Conservation (phyloP, 352 stramenopile species). For the Phytopythium vexans region DNA sequence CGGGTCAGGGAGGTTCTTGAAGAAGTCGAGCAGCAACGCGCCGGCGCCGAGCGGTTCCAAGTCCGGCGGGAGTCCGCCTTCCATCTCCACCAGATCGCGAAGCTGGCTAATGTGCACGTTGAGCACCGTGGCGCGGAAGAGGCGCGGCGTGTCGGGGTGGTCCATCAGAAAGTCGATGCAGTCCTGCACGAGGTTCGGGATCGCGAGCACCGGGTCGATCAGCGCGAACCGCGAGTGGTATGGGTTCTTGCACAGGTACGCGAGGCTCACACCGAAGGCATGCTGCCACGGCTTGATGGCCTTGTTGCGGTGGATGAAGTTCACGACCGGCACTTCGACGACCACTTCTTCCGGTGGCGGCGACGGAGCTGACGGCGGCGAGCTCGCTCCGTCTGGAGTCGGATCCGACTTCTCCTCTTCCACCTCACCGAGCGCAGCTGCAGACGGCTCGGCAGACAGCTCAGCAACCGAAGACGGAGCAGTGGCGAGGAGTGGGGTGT, state of each 20-base stretch:
- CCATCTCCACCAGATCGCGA: conserved; percentile 68
- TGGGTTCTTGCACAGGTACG: conserved; percentile 73
- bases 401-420: conserved; percentile 6
- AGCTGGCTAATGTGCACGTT: conserved; percentile 69
- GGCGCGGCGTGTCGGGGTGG: conserved; percentile 55
- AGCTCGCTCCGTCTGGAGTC: neutral
- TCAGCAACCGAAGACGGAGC: no score
- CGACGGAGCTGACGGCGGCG: neutral
- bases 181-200: conserved; percentile 77
- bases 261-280: conserved; percentile 71
- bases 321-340: conserved; percentile 44
- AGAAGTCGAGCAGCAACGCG: conserved; percentile 74
- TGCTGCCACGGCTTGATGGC: conserved; percentile 84
- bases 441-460: no score
- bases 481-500: no score
- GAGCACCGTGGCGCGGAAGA: conserved; percentile 80
- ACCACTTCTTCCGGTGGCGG: conserved; percentile 23
- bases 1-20: conserved; percentile 73
- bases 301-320: conserved; percentile 70
- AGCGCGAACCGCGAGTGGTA: conserved; percentile 78
- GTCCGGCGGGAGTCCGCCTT: conserved; percentile 55
- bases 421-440: conserved; percentile 7
- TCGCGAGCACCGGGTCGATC: conserved; percentile 67
- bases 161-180: conserved; percentile 68
- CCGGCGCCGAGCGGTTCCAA: conserved; percentile 62